phyloP scores from a whole-genome alignment of 2,329 filamentous ascomycete genomes.

The Aspergillus candidus region DNA sequence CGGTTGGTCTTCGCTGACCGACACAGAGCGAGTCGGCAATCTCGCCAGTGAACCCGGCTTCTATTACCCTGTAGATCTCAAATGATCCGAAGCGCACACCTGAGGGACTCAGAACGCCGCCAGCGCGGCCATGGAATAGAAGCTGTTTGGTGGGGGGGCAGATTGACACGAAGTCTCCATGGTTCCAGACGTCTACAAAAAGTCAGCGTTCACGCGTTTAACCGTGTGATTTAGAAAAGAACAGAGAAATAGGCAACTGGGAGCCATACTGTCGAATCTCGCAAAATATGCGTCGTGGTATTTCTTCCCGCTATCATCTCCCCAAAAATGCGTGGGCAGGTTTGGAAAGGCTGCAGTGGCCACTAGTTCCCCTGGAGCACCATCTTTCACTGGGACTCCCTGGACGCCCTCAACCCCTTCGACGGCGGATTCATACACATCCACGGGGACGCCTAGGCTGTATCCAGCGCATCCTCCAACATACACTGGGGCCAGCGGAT shows the following conservation, averaged over 20 bases:
- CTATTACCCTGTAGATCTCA: constrained; percentile 73
- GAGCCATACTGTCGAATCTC: too few species aligned
- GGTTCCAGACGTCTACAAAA: constrained; percentile 72
- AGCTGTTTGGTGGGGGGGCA: constrained; percentile 65
- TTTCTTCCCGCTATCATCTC: constrained; percentile 45
- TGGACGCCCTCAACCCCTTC: too few species aligned
- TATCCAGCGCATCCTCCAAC: constrained; percentile 50
- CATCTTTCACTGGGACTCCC: too few species aligned
- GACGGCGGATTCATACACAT: constrained; percentile 53
- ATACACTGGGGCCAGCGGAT: constrained; percentile 61
- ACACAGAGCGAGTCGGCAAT: constrained; percentile 70
- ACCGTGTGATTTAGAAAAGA: too few species aligned
- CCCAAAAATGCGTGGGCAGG: constrained; percentile 61
- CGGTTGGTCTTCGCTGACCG: constrained; percentile 60
- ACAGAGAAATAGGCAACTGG: too few species aligned
- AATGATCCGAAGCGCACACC: constrained; percentile 74
- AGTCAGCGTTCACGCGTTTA: too few species aligned
- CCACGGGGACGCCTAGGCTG: constrained; percentile 48
- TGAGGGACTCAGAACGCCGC: constrained; percentile 73
- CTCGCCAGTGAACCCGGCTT: too few species aligned
- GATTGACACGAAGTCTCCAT: constrained; percentile 71
- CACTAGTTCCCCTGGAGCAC: constrained; percentile 70
- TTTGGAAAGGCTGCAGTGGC: constrained; percentile 67
- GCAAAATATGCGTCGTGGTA: constrained; percentile 39
- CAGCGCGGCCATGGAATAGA: too few species aligned